phyloP scores from a whole-genome alignment of 768 basidiomycete genomes.

The Kwoniella europaea region DNA sequence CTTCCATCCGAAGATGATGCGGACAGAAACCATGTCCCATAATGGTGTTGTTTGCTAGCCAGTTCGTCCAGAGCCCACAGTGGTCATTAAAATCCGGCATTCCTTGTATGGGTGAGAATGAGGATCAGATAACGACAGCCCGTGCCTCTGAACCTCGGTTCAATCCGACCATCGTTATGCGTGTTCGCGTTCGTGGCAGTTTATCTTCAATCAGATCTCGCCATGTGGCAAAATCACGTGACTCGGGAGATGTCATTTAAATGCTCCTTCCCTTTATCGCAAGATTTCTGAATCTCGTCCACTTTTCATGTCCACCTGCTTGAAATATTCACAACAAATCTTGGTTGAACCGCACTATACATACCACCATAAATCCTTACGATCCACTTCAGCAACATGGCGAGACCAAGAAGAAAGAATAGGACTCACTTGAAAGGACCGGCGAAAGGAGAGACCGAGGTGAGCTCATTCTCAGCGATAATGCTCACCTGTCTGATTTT shows the following conservation, averaged over 20 bases:
- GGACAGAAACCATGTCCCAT: too few relatives aligned
- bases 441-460: slow-evolving; percentile 46
- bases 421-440: slow-evolving; percentile 56
- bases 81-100: too few relatives aligned
- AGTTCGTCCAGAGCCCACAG: too few relatives aligned
- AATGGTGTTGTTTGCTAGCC: too few relatives aligned
- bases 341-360: not conserved
- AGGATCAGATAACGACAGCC: too few relatives aligned
- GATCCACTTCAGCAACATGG: slow-evolving; percentile 35
- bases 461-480: slow-evolving; percentile 10
- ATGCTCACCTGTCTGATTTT: too few relatives aligned
- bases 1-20: too few relatives aligned
- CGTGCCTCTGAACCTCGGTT: not conserved
- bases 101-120: too few relatives aligned
- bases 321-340: slow-evolving; percentile 10
- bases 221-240: not conserved
- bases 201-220: not conserved
- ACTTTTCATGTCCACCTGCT: slow-evolving; percentile 27
- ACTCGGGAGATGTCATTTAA: not conserved
- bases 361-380: slow-evolving; percentile 2
- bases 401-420: slow-evolving; percentile 55
- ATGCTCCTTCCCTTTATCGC: not conserved
- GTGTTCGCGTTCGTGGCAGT: not conserved
- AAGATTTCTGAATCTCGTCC: slow-evolving; percentile 25
- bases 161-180: not conserved